Evolutionary conservation across 495 filamentous ascomycete species (phyloP).

Genomic region (Aspergillus biplanus): DNA sequence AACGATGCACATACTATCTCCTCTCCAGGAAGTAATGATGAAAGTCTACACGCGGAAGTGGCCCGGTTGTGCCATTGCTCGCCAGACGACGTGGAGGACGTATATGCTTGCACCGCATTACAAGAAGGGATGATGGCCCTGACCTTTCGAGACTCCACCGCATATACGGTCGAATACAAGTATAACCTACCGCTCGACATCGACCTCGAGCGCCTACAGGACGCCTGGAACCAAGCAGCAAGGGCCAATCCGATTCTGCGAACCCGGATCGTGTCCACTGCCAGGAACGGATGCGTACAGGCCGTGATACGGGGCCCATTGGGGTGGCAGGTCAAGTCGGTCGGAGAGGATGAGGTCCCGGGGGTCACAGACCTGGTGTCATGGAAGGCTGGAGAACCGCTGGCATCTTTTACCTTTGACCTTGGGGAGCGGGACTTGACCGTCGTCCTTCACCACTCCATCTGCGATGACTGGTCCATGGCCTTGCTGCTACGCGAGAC

Average conservation of each 20-base stretch:
- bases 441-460: conserved; percentile 24
- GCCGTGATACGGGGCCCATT: conserved; percentile 44
- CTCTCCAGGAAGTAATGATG: neutral
- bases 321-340: conserved; percentile 26
- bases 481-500: conserved; percentile 19
- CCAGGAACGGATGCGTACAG: conserved; percentile 40
- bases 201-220: conserved; percentile 37
- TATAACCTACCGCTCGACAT: conserved; percentile 37
- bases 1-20: neutral
- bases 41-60: neutral
- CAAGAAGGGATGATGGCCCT: conserved; percentile 53
- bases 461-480: conserved; percentile 26
- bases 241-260: conserved; percentile 43
- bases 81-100: conserved; percentile 2
- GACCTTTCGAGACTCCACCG: conserved; percentile 40
- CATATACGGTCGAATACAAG: conserved; percentile 42
- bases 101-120: conserved; percentile 8
- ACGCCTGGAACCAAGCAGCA: conserved; percentile 44
- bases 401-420: conserved; percentile 19
- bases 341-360: conserved; percentile 8
- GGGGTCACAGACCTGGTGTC: neutral
- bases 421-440: neutral
- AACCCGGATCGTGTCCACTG: conserved; percentile 46
- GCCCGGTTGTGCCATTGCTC: neutral
- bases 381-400: conserved; percentile 14